Conservation (phyloP, 2,329 filamentous ascomycete genomes). For the Alternaria ethzedia region DNA sequence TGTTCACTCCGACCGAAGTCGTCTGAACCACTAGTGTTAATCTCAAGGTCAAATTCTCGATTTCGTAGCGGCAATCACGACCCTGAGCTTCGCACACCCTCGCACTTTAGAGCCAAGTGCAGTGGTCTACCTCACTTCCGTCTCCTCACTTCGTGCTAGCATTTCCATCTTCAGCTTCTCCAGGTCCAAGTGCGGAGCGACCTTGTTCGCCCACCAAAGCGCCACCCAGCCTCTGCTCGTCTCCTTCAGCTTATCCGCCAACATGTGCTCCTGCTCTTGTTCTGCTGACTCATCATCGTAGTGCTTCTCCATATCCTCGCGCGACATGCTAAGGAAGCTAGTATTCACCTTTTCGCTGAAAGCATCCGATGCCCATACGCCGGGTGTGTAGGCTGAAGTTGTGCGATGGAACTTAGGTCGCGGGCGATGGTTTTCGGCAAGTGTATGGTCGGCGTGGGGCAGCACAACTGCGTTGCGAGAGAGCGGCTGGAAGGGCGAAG, state of each 20-base stretch:
- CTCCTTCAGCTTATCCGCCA: slow-evolving; percentile 4
- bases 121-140: background rate
- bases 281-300: slow-evolving; percentile 2
- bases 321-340: slow-evolving; percentile 4
- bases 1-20: background rate
- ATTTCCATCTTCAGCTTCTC: background rate
- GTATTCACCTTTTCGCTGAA: slow-evolving; percentile 16
- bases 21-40: background rate
- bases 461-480: background rate
- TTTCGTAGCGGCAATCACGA: background rate
- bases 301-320: background rate
- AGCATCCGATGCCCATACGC: slow-evolving; percentile 14
- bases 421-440: slow-evolving; percentile 4
- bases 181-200: slow-evolving; percentile 1
- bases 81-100: background rate
- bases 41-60: background rate
- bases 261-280: slow-evolving; percentile 1
- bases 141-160: background rate
- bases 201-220: slow-evolving; percentile 11
- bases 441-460: slow-evolving; percentile 6
- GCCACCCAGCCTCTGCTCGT: slow-evolving; percentile 7
- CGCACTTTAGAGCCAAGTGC: background rate
- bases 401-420: slow-evolving; percentile 3
- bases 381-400: slow-evolving; percentile 1
- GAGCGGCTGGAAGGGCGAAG: slow-evolving; percentile 6